Evolutionary conservation across 1,139 yeast species (phyloP), one percentile per base, ranked within the genome.

Genomic region (Zygosaccharomyces pseudobailii): DNA sequence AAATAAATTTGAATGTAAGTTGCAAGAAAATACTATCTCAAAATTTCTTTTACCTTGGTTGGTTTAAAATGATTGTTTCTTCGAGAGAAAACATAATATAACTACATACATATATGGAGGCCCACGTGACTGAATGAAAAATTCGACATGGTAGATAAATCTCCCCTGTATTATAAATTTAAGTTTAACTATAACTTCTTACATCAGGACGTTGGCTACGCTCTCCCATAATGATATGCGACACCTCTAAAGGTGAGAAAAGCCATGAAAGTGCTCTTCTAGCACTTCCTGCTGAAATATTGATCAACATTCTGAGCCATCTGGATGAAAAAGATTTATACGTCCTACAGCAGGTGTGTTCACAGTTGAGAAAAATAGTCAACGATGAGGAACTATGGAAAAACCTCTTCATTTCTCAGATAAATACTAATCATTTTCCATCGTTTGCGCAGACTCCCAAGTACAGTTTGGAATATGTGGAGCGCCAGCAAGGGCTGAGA

Each of bases 361-460:
- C 66, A 36, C 61, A 68, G 19, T 79, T 87, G 77, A 66, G 75
- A 48, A 58, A 60, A 38, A 71, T 80, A 5, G 74, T 82, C 4
- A 73, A 73, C 50, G 83, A 82, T 59, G 77, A 77, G 51, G 75
- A 74, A 42, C 72, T 83, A 5, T 84, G 90, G 90, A 73, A 74
- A 57, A 73, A 72, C 46, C 72, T 84, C 20, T 82, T 84, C 56
- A 65, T 68, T 23, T 58, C 71, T 23, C 71, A 71, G 46, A 77
- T 77, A 54, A 71, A 75, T 3, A 72, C 75, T 0, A 58, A 65
- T 10, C 56, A 59, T 10, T 84, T 84, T 60, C 81, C 88, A 3
- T 74, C 84, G 0, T 67, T 78, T n/a, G 71, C 84, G 0, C 69
- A 75, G 27, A 75, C 84, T 0, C 56, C 55, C n/a, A 66, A 66